Evolutionary conservation across 1,139 yeast species (phyloP).

Genomic region (Yamadazyma membranifaciens): DNA sequence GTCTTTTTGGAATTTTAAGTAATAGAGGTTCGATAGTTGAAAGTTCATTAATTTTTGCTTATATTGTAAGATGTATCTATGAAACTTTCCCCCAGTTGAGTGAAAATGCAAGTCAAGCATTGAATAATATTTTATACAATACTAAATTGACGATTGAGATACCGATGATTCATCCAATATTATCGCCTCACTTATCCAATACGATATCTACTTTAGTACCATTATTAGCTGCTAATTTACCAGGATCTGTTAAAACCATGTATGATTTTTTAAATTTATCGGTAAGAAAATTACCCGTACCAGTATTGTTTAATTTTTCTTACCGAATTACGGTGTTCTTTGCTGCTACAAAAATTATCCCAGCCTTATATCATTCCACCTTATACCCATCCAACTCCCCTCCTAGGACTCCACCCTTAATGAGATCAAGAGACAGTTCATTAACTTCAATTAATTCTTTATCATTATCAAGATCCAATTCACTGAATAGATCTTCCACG

Average conservation of each 20-base stretch:
- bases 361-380: constrained; percentile 56
- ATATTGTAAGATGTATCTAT: constrained; percentile 87
- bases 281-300: constrained; percentile 72
- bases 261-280: constrained; percentile 71
- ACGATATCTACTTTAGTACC: constrained; percentile 44
- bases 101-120: constrained; percentile 43
- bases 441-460: constrained; percentile 14
- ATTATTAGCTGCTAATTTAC: constrained; percentile 51
- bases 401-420: constrained; percentile 26
- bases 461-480: constrained; percentile 10
- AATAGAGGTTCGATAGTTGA: constrained; percentile 88
- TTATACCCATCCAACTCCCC: constrained; percentile 36
- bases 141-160: constrained; percentile 41
- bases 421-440: constrained; percentile 16
- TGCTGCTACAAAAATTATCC: constrained; percentile 92
- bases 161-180: constrained; percentile 27
- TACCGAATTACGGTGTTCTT: constrained; percentile 85
- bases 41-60: constrained; percentile 80
- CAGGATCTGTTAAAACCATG: constrained; percentile 61
- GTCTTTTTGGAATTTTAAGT: constrained; percentile 80
- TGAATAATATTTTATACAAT: constrained; percentile 36
- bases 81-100: constrained; percentile 86
- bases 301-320: constrained; percentile 76
- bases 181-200: constrained; percentile 41
- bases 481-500: not conserved